These are phyloP conservation scores for Physaria fendleri DNA, from an alignment of 345 rosid species.

Conservation along the genomic window DNA sequence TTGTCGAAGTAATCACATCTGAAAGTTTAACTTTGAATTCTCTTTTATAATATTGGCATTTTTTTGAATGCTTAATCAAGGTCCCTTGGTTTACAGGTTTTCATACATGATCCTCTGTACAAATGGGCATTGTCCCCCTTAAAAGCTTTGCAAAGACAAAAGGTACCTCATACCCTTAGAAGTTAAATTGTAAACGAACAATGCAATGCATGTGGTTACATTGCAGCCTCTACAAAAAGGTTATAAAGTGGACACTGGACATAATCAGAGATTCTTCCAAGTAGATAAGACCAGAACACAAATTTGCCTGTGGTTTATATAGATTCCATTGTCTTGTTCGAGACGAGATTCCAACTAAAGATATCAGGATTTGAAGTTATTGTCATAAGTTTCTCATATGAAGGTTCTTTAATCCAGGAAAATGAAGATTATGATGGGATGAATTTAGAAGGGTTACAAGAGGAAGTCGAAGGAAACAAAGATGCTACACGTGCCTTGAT, in stretches of 20 bases:
- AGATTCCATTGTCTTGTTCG: not conserved
- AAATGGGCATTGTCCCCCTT: slow-evolving; percentile 97
- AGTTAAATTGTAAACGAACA: not conserved
- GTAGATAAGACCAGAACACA: not conserved
- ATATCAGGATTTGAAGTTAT: not conserved
- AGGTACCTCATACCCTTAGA: slow-evolving; percentile 50
- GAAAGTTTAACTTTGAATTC: not conserved
- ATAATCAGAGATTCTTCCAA: not conserved
- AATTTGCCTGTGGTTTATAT: not conserved
- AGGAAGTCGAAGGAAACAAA: slow-evolving; percentile 80
- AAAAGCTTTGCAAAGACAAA: slow-evolving; percentile 97
- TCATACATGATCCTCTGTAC: slow-evolving; percentile 96
- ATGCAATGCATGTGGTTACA: not conserved
- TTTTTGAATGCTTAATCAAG: not conserved
- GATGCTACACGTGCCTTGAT: slow-evolving; percentile 91
- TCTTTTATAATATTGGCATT: no score
- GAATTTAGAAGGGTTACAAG: slow-evolving; percentile 60
- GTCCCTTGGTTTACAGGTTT: slow-evolving; percentile 57
- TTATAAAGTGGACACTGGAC: not conserved
- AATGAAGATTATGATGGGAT: slow-evolving; percentile 56
- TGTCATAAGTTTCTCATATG: not conserved
- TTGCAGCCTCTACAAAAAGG: not conserved
- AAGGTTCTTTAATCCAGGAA: slow-evolving; percentile 46
- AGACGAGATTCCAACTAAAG: not conserved
- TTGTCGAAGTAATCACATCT: slow-evolving; percentile 64